A percentile compares a stretch with the other conserved stretches of the same genome.
Conservation (phyloP, 352 stramenopile species). For the Phytophthora crassamura region DNA sequence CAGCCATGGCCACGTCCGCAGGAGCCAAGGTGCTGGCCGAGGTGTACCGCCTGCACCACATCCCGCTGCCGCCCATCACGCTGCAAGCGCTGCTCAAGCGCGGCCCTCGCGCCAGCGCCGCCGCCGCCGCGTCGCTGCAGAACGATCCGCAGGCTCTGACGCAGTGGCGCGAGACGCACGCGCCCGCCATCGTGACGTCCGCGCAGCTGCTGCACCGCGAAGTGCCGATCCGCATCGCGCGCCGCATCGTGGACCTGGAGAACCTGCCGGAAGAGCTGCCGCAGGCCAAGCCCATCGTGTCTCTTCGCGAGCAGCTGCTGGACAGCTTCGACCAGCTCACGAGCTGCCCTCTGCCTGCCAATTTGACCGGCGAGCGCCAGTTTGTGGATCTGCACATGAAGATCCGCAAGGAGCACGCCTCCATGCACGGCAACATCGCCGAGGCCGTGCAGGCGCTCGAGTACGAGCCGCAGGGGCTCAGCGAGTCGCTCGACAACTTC, state of each 20-base stretch:
- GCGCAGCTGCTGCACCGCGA: conserved; percentile 81
- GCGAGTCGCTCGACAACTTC: conserved; percentile 76
- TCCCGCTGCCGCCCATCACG: conserved; percentile 82
- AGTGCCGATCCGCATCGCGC: conserved; percentile 80
- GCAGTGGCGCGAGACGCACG: conserved; percentile 74
- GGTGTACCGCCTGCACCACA: conserved; percentile 86
- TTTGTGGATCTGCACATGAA: conserved; percentile 69
- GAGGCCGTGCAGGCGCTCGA: conserved; percentile 64
- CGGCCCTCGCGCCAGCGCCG: conserved; percentile 55
- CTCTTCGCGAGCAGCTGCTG: conserved; percentile 67
- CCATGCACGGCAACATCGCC: conserved; percentile 77
- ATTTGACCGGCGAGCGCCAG: conserved; percentile 58
- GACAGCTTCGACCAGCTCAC: conserved; percentile 79
- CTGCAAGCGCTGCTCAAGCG: conserved; percentile 79
- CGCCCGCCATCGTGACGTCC: conserved; percentile 76
- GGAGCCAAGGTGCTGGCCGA: conserved; percentile 75
- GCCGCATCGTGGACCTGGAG: conserved; percentile 85
- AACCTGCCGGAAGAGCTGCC: conserved; percentile 79
- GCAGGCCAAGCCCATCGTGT: conserved; percentile 62
- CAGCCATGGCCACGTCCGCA: conserved; percentile 44
- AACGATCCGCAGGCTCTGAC: conserved; percentile 51
- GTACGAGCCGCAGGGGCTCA: conserved; percentile 62
- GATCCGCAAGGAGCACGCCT: conserved; percentile 67
- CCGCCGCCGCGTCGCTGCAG: conserved; percentile 59
- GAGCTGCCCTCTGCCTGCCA: conserved; percentile 60